Evolutionary conservation across 1,139 yeast species (phyloP), one percentile per base, ranked within the genome.

Genomic region (Fermentozyma sake): DNA sequence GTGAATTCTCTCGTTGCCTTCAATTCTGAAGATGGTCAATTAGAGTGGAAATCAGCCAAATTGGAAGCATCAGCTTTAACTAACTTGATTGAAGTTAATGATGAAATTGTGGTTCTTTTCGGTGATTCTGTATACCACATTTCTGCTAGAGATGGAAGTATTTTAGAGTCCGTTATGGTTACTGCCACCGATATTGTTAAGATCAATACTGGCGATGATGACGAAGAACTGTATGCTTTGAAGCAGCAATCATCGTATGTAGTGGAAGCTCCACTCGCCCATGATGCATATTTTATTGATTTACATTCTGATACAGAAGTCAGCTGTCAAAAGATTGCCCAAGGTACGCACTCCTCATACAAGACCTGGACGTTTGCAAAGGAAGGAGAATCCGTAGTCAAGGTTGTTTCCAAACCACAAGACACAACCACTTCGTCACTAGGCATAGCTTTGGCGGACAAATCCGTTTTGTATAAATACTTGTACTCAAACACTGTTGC

Each of bases 401-500:
- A 34, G 3, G 42, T 50, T 20, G 35, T 46, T 9, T 34, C 46
- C 7, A 57, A 52, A 27, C 68, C 72, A 2, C 49, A 48, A 2
- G 61, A 57, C 15, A 72, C 72, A 8, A 51, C 55, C 12, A 67
- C 78, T 3, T 74, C 80, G 1, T 79, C 82, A n/a, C 55, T 80
- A 28, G 96, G 95, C 9, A 69, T 75, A 20, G 72, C 83, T 1
- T 59, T 82, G 21, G 79, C 81, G 12, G 79, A 83, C 44, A 72
- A 86, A 45, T 67, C 79, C 1, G 93, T 87, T 1, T 58, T 87
- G 26, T 87, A 89, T 70, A 91, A 89, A 55, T 89, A 84, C 51
- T 61, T 89, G 37, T 72, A 84, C 46, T 93, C 89, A 16, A 78
- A 84, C 43, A 38, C 76, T 12, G 61, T 80, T 3, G 71, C 83